Evolutionary conservation across 768 basidiomycete species (phyloP).

Genomic region (Pulveroboletus sp.): DNA sequence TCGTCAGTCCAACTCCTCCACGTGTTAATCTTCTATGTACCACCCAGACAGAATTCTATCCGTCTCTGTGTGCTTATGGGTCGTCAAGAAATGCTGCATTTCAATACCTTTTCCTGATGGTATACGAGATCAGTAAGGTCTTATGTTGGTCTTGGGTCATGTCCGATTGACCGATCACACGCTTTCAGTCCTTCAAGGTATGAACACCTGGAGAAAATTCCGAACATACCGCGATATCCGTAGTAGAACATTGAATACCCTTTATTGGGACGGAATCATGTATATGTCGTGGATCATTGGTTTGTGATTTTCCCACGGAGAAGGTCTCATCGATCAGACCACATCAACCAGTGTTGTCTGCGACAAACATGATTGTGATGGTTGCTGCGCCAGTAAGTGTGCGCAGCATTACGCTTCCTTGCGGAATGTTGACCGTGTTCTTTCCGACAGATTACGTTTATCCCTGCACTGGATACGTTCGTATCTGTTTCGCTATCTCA

Average conservation of each 20-base stretch:
- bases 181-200: constrained; percentile 21
- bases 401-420: too few relatives aligned
- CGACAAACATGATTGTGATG: constrained; percentile 13
- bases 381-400: constrained; percentile 19
- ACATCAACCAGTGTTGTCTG: constrained; percentile 10
- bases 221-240: constrained; percentile 16
- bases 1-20: constrained; percentile 12
- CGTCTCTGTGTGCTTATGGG: constrained; percentile 14
- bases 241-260: constrained; percentile 18
- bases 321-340: not conserved
- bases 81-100: constrained; percentile 14
- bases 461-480: constrained; percentile 21
- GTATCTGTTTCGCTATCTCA: constrained; percentile 2
- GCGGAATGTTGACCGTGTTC: not conserved
- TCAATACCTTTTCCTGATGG: constrained; percentile 15
- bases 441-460: constrained; percentile 11
- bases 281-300: constrained; percentile 25
- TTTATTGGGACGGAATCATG: constrained; percentile 27
- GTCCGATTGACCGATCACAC: not conserved
- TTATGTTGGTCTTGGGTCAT: not conserved
- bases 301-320: not conserved
- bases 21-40: not conserved
- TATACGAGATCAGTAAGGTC: constrained; percentile 22
- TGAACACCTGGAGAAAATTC: constrained; percentile 24
- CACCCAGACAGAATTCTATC: constrained; percentile 14